Conservation (phyloP, 176 grass and related monocot species). For the Rhynchospora pubera region DNA sequence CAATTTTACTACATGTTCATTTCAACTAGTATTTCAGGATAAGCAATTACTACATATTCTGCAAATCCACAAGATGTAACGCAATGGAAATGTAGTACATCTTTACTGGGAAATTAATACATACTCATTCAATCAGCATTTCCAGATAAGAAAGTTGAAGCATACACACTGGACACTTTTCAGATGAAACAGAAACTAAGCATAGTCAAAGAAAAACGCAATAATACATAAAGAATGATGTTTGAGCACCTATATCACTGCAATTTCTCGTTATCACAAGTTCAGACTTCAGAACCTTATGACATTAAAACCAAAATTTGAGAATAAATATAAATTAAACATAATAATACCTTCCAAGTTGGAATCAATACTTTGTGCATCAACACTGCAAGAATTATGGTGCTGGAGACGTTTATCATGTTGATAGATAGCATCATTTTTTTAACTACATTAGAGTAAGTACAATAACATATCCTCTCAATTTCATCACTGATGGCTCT, state of each 20-base stretch:
- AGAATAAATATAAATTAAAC: neutral
- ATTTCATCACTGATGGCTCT: no score
- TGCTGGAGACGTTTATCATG: slow-evolving; percentile 58
- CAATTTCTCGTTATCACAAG: no score
- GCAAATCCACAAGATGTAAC: neutral
- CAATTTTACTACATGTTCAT: no score
- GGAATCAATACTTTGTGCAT: slow-evolving; percentile 38
- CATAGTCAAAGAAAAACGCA: no score
- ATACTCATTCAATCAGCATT: neutral
- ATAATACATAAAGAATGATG: no score
- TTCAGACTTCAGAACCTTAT: no score
- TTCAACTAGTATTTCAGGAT: no score
- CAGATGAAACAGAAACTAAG: no score
- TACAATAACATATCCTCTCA: neutral
- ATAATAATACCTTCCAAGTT: slow-evolving; percentile 21
- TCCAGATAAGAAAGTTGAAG: neutral
- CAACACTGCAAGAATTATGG: slow-evolving; percentile 49
- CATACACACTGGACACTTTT: neutral
- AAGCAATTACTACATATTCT: neutral
- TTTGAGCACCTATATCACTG: no score
- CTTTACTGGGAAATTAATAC: neutral
- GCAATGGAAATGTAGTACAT: neutral
- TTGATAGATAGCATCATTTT: slow-evolving; percentile 77
- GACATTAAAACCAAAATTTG: neutral
- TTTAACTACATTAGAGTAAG: slow-evolving; percentile 42